Evolutionary conservation across 495 filamentous ascomycete species (phyloP).

Genomic region (Talaromyces liani): DNA sequence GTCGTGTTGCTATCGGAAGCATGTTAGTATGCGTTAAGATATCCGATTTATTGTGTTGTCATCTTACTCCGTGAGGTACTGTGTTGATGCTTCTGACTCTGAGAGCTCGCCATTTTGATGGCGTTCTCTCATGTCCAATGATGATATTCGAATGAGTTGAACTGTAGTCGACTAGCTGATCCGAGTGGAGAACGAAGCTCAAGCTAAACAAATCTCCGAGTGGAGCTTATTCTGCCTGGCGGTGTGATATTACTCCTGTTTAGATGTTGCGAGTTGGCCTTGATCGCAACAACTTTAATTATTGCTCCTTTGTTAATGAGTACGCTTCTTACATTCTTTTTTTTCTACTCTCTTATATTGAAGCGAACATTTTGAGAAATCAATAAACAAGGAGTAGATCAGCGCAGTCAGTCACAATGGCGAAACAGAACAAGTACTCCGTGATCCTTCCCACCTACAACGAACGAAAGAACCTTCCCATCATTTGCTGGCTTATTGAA

Average conservation of each 20-base stretch:
- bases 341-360: not conserved
- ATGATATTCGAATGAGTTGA: not conserved
- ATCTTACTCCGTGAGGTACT: slow-evolving; percentile 33
- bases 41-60: not conserved
- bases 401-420: slow-evolving; percentile 23
- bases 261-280: slow-evolving; percentile 8
- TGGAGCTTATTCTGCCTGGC: slow-evolving; percentile 6
- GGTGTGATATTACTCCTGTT: slow-evolving; percentile 4
- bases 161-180: not conserved
- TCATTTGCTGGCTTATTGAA: slow-evolving; percentile 89
- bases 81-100: slow-evolving; percentile 18
- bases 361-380: not conserved
- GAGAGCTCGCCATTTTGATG: slow-evolving; percentile 4
- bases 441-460: slow-evolving; percentile 98
- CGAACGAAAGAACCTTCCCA: slow-evolving; percentile 92
- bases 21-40: not conserved
- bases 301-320: not conserved
- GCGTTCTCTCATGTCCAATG: not conserved
- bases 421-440: slow-evolving; percentile 72
- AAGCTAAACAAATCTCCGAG: not conserved
- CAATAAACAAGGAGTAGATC: not conserved
- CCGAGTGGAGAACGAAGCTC: not conserved
- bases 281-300: not conserved
- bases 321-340: not conserved
- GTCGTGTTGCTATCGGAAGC: slow-evolving; percentile 30